These are phyloP conservation scores for Mortierella sp. DNA, from an alignment of 371 early-diverging fungal species.

Conservation along the genomic window DNA sequence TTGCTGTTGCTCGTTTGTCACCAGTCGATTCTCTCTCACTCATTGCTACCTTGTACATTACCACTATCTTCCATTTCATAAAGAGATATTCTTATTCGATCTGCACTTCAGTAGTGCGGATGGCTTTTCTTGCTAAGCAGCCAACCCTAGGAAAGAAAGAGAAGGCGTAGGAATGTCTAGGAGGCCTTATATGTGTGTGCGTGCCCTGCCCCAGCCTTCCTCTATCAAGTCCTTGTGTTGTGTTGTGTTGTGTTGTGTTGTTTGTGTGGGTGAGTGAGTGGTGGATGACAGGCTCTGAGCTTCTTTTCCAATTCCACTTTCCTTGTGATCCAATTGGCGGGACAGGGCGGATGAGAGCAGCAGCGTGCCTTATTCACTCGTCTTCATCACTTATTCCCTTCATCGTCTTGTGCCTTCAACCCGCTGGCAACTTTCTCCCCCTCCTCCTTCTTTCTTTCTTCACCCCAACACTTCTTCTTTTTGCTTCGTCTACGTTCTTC, in stretches of 20 bases:
- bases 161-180: not conserved
- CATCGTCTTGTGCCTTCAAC: not conserved
- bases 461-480: not conserved
- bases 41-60: not conserved
- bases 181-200: not conserved
- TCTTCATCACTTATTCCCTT: not conserved
- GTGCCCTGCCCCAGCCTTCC: not conserved
- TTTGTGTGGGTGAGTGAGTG: not conserved
- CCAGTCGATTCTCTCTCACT: not conserved
- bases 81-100: not conserved
- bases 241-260: too few species aligned
- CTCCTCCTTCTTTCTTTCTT: not conserved
- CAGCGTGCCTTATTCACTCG: not conserved
- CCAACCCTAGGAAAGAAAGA: not conserved
- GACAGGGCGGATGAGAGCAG: constrained; percentile 5
- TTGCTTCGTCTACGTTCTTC: not conserved
- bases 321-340: constrained; percentile 12
- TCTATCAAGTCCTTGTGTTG: not conserved
- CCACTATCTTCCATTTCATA: not conserved
- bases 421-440: not conserved
- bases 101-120: not conserved
- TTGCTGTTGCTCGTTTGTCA: not conserved
- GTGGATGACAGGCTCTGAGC: constrained; percentile 1
- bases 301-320: not conserved
- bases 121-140: not conserved